Evolutionary conservation across 2,329 filamentous ascomycete genomes (phyloP), one percentile per base, ranked within the genome.

Genomic region (Helicocarpus griseus): DNA sequence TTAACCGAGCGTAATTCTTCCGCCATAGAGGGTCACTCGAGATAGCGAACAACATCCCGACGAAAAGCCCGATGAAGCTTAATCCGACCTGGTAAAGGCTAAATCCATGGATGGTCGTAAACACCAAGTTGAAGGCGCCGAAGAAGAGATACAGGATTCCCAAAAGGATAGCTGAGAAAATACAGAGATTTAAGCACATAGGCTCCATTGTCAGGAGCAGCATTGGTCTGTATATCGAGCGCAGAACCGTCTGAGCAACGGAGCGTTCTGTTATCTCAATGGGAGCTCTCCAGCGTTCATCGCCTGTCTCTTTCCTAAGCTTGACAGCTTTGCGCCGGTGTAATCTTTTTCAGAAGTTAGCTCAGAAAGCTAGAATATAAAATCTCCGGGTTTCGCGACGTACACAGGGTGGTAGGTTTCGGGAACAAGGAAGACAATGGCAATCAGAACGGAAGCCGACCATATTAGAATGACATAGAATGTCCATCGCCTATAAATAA

Each of bases 121-220:
- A 95, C 14, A 95, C 82, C 41, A 94, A 73, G 4, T 85, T 80
- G 61, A 95, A 95, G 0, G 89, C 89, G 19, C 89, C 89, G 65
- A 95, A 94, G 73, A 94, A 95, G 36, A 95, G 80, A 64, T 95
- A 95, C 2, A 95, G 72, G 41, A 95, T 85, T 4, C 89, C 90
- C 6, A 95, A 75, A n/a, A 95, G 73, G 50, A 96, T 80, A 36
- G 89, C 88, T 0, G 87, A 87, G 60, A 90, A 86, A 21, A 93
- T 70, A 67, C 89, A 93, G 24, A 96, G 80, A 58, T 82, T 82
- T 52, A 93, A 73, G 54, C 84, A 87, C 88, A 95, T 96, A 57
- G 87, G 87, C 72, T 95, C 89, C 50, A 87, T 78, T 47, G 84
- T 67, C 50, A 96, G 77, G 5, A 96, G 78, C 68, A 93, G 80